Evolutionary conservation across 2,329 filamentous ascomycete genomes (phyloP).

Genomic region (Pyrenochaeta sp.): DNA sequence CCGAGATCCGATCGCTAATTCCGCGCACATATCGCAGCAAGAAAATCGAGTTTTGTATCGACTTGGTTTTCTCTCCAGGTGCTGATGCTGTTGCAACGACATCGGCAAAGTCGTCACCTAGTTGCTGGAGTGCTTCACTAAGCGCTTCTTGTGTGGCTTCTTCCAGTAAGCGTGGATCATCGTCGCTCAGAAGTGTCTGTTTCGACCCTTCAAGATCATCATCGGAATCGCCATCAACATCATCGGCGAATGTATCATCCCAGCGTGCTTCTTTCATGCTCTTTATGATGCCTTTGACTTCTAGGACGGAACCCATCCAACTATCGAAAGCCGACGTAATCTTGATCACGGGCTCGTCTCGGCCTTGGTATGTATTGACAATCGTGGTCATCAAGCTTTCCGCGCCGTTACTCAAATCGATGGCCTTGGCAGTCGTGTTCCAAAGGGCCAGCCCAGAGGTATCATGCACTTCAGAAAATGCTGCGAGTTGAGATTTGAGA

Average conservation of each 20-base stretch:
- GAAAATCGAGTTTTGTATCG: constrained; percentile 61
- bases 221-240: constrained; percentile 73
- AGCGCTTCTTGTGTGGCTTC: constrained; percentile 66
- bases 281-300: constrained; percentile 68
- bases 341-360: constrained; percentile 69
- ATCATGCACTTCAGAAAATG: constrained; percentile 58
- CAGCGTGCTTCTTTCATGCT: constrained; percentile 72
- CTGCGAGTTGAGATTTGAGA: constrained; percentile 66
- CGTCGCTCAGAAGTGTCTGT: constrained; percentile 72
- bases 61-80: constrained; percentile 34
- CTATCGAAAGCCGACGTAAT: constrained; percentile 70
- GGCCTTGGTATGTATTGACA: constrained; percentile 73
- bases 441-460: constrained; percentile 67
- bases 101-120: constrained; percentile 63
- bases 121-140: constrained; percentile 62
- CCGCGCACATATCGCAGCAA: constrained; percentile 77
- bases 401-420: constrained; percentile 71
- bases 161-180: constrained; percentile 72
- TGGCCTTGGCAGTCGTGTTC: constrained; percentile 68
- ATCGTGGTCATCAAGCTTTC: constrained; percentile 73
- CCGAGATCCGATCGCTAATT: constrained; percentile 65
- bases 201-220: constrained; percentile 74
- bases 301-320: constrained; percentile 78
- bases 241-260: constrained; percentile 78
- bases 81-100: constrained; percentile 61